Percentiles rank a stretch among this genome's conserved stretches.
phyloP scores from a whole-genome alignment of 768 basidiomycete genomes.

The Amylocystis lapponica region DNA sequence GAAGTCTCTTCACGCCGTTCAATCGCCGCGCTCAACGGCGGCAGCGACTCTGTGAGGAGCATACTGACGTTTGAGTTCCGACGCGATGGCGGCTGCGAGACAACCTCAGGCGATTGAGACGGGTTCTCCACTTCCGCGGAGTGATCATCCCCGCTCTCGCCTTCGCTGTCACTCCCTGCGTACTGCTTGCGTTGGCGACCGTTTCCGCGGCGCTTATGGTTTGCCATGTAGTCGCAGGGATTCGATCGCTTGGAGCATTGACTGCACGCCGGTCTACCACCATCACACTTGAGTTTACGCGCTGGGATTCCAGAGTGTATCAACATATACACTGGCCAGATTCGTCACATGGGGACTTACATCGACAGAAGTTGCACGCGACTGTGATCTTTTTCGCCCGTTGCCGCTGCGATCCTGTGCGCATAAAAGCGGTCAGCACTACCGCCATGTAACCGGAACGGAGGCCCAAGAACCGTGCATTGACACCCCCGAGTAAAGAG shows the following conservation, averaged over 20 bases:
- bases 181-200: constrained; percentile 50
- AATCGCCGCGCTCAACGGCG: constrained; percentile 17
- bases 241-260: constrained; percentile 79
- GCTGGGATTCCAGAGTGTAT: constrained; percentile 38
- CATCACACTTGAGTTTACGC: constrained; percentile 85
- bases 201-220: constrained; percentile 62
- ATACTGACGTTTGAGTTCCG: constrained; percentile 20
- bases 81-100: constrained; percentile 21
- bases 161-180: constrained; percentile 32
- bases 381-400: constrained; percentile 84
- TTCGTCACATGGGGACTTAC: constrained; percentile 50
- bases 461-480: constrained; percentile 1
- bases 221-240: constrained; percentile 74
- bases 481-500: constrained; percentile 1
- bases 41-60: constrained; percentile 19
- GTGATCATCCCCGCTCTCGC: constrained; percentile 50
- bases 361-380: constrained; percentile 88
- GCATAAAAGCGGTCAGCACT: constrained; percentile 6
- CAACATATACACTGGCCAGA: too few relatives aligned
- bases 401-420: constrained; percentile 52
- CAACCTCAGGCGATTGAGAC: constrained; percentile 50
- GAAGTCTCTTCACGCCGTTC: constrained; percentile 15
- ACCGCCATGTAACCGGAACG: constrained; percentile 1
- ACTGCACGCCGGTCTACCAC: constrained; percentile 74
- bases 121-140: constrained; percentile 35